Conservation (phyloP, 192 early-diverging fungal genomes). For the Dissophora ornata region DNA sequence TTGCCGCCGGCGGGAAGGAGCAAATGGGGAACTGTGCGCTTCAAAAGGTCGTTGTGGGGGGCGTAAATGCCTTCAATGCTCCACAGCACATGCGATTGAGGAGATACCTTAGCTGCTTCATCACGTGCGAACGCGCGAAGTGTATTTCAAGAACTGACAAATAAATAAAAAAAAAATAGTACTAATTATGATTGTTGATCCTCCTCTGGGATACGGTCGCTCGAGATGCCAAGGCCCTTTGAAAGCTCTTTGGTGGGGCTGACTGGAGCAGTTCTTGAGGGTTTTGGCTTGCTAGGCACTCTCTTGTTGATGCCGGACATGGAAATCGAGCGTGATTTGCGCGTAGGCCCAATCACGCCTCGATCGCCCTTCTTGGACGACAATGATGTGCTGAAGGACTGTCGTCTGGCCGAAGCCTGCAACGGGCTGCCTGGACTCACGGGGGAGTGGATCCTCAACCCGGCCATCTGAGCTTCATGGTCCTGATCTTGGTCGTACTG, state of each 20-base stretch:
- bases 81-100: too few species aligned
- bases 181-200: slow-evolving; percentile 21
- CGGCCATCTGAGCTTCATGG: slow-evolving; percentile 43
- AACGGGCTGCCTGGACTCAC: slow-evolving; percentile 27
- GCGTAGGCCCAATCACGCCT: slow-evolving; percentile 23
- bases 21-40: too few species aligned
- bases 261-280: slow-evolving; percentile 32
- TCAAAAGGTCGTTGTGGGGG: too few species aligned
- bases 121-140: too few species aligned
- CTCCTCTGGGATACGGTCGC: slow-evolving; percentile 37
- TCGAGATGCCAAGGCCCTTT: slow-evolving; percentile 42
- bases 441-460: slow-evolving; percentile 42
- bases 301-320: slow-evolving; percentile 48
- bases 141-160: too few species aligned
- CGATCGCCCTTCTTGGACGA: slow-evolving; percentile 31
- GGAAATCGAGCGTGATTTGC: slow-evolving; percentile 42
- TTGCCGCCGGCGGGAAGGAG: too few species aligned
- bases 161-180: slow-evolving; percentile 3
- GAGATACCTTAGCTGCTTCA: too few species aligned
- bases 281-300: slow-evolving; percentile 25
- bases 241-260: slow-evolving; percentile 23
- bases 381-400: slow-evolving; percentile 43
- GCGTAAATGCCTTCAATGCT: too few species aligned
- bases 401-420: slow-evolving; percentile 14
- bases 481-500: slow-evolving; percentile 33